A percentile compares a stretch with the other conserved stretches of the same genome.
phyloP scores from a whole-genome alignment of 1,139 yeast species.

The Candida albicans region DNA sequence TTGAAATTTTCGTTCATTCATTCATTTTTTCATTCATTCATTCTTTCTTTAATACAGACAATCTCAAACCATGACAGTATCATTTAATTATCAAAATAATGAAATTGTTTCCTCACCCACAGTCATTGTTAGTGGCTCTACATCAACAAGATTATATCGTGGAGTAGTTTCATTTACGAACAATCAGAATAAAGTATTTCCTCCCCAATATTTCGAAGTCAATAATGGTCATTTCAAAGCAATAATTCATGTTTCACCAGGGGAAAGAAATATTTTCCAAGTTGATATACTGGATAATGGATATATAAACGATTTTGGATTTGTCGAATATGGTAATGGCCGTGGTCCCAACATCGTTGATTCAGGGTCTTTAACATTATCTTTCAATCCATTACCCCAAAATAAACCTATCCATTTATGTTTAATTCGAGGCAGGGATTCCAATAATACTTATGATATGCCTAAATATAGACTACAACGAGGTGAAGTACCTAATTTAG shows the following conservation, averaged over 20 bases:
- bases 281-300: slow-evolving; percentile 29
- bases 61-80: slow-evolving; percentile 22
- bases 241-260: slow-evolving; percentile 67
- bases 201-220: slow-evolving; percentile 72
- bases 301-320: slow-evolving; percentile 28
- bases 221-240: slow-evolving; percentile 74
- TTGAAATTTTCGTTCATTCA: background rate
- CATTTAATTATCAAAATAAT: slow-evolving; percentile 34
- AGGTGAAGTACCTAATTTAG: slow-evolving; percentile 69
- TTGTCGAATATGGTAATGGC: slow-evolving; percentile 21
- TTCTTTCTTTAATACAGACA: background rate
- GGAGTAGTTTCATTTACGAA: slow-evolving; percentile 38
- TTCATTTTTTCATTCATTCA: background rate
- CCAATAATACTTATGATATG: slow-evolving; percentile 71
- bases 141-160: slow-evolving; percentile 17
- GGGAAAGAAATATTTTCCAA: slow-evolving; percentile 48
- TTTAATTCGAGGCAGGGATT: slow-evolving; percentile 74
- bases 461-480: slow-evolving; percentile 53
- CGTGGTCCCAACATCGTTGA: slow-evolving; percentile 25
- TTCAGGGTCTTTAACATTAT: slow-evolving; percentile 31
- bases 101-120: slow-evolving; percentile 47
- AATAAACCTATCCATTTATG: slow-evolving; percentile 85
- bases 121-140: slow-evolving; percentile 37
- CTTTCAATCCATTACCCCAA: slow-evolving; percentile 58
- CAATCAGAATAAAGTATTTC: slow-evolving; percentile 52